phyloP scores from a whole-genome alignment of 257 asterid species.

The Plectranthus barbatus region DNA sequence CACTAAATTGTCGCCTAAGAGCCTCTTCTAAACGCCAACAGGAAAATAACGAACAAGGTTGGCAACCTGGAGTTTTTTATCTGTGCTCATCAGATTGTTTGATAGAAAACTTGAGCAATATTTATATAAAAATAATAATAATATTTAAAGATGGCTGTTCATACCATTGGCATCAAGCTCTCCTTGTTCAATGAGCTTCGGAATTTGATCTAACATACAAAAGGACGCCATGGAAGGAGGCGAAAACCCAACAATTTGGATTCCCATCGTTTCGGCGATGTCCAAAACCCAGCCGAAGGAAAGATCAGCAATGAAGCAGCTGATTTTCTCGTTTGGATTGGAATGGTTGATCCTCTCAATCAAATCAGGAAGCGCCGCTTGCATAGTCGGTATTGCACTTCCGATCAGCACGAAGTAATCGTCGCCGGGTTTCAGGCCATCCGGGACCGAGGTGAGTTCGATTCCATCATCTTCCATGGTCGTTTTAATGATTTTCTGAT shows the following conservation, averaged over 20 bases:
- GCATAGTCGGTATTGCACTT: background rate
- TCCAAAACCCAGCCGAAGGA: slow-evolving; percentile 21
- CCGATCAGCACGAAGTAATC: background rate
- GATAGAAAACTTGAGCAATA: no score
- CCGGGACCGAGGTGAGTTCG: background rate
- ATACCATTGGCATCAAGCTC: slow-evolving; percentile 13
- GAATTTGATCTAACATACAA: background rate
- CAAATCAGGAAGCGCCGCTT: background rate
- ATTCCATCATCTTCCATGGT: background rate
- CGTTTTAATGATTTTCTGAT: slow-evolving; percentile 13
- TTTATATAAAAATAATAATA: no score
- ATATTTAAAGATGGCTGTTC: no score
- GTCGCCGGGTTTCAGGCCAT: background rate
- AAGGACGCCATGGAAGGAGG: slow-evolving; percentile 9
- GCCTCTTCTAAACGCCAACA: no score
- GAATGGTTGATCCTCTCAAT: background rate
- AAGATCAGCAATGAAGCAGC: slow-evolving; percentile 25
- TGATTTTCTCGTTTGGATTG: no score
- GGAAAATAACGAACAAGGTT: no score
- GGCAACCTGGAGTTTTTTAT: no score
- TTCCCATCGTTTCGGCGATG: slow-evolving; percentile 15
- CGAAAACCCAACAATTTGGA: slow-evolving; percentile 4
- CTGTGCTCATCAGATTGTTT: no score
- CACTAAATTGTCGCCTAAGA: no score
- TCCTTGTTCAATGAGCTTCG: slow-evolving; percentile 16